phyloP scores from a whole-genome alignment of 805 yeast species.

The Kodamaea fukazawae region DNA sequence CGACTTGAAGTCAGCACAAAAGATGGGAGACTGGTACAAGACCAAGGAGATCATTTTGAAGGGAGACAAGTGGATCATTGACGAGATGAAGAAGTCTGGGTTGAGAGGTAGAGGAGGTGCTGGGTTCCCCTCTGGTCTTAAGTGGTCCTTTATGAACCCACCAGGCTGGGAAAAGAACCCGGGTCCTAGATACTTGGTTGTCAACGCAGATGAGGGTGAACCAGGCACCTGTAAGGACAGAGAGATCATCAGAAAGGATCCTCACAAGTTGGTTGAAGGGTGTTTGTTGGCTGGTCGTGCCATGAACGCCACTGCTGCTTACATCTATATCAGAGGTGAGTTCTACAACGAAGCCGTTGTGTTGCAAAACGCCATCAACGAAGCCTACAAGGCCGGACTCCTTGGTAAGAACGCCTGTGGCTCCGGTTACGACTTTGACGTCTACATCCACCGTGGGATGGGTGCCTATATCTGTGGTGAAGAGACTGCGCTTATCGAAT shows the following conservation, averaged over 20 bases:
- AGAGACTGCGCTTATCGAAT: slow-evolving; percentile 86
- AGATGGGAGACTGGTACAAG: slow-evolving; percentile 90
- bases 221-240: slow-evolving; percentile 94
- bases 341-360: slow-evolving; percentile 76
- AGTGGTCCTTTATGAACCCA: slow-evolving; percentile 94
- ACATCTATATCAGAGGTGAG: slow-evolving; percentile 88
- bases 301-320: slow-evolving; percentile 91
- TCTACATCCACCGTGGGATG: slow-evolving; percentile 86
- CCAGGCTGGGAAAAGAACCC: slow-evolving; percentile 91
- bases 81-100: slow-evolving; percentile 81
- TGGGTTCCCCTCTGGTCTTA: slow-evolving; percentile 87
- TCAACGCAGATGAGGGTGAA: slow-evolving; percentile 93
- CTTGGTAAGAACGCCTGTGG: slow-evolving; percentile 87
- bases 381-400: slow-evolving; percentile 78
- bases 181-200: slow-evolving; percentile 87
- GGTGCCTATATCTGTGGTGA: slow-evolving; percentile 94
- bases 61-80: slow-evolving; percentile 89
- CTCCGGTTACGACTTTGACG: slow-evolving; percentile 79
- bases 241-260: slow-evolving; percentile 87
- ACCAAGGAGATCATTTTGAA: slow-evolving; percentile 80
- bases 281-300: slow-evolving; percentile 86
- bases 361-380: slow-evolving; percentile 80
- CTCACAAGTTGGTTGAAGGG: slow-evolving; percentile 90
- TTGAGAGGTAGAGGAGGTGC: slow-evolving; percentile 93
- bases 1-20: slow-evolving; percentile 69